Percentiles rank a stretch among this genome's conserved stretches.
phyloP scores from a whole-genome alignment of 202 grass and related monocot genomes.

The Tripidium arundinaceum region DNA sequence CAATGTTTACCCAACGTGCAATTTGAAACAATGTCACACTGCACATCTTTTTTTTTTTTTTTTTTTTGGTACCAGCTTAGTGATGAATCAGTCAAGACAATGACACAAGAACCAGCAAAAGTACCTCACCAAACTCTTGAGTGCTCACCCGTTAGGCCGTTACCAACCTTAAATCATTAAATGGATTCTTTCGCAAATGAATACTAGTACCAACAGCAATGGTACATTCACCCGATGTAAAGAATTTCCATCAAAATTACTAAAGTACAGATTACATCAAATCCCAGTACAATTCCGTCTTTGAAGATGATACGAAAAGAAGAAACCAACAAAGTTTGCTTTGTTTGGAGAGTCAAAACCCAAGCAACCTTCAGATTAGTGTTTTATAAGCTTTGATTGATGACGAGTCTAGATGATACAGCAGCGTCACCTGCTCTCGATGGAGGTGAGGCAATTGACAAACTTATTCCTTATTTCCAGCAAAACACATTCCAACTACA shows the following conservation, averaged over 20 bases:
- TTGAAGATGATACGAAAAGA: background rate
- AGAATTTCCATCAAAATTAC: background rate
- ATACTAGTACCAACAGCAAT: background rate
- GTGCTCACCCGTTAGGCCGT: constrained; percentile 2
- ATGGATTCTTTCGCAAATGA: background rate
- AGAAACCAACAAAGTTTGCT: background rate
- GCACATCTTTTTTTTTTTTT: background rate
- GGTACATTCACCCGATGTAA: background rate
- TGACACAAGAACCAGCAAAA: constrained; percentile 10
- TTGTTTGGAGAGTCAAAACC: background rate
- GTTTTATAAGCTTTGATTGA: constrained; percentile 7
- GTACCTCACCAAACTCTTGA: constrained; percentile 1
- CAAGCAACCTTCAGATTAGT: constrained; percentile 7
- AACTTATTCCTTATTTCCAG: constrained; percentile 38
- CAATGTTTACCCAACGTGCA: background rate
- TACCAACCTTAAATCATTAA: constrained; percentile 34
- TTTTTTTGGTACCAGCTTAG: background rate
- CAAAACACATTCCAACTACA: constrained; percentile 27
- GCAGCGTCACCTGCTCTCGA: background rate
- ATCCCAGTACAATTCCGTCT: background rate
- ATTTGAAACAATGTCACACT: constrained; percentile 15
- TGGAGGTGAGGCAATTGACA: background rate
- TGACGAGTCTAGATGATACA: constrained; percentile 1
- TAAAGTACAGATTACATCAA: background rate
- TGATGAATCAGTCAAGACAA: background rate